phyloP scores from a whole-genome alignment of 2,329 filamentous ascomycete genomes.

The Diplodia seriata region DNA sequence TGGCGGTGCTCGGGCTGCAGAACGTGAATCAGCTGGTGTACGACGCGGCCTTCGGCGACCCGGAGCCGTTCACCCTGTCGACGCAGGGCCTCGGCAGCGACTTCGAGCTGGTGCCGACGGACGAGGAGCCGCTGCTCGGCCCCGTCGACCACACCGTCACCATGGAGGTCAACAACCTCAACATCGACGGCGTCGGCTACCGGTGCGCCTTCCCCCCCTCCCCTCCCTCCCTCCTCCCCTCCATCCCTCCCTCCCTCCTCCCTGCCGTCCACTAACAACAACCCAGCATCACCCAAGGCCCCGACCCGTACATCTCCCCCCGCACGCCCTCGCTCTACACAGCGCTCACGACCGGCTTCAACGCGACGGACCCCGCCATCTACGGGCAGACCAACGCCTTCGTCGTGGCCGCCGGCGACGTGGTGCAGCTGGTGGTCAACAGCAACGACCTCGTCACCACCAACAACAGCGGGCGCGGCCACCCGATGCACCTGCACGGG shows the following conservation, averaged over 20 bases:
- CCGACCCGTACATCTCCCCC: conserved; percentile 68
- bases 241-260: neutral
- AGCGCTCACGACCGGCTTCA: conserved; percentile 62
- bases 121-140: conserved; percentile 48
- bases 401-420: conserved; percentile 42
- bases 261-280: no score
- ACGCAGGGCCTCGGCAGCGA: conserved; percentile 70
- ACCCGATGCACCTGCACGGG: conserved; percentile 59
- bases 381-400: conserved; percentile 62
- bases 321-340: conserved; percentile 75
- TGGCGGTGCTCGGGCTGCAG: conserved; percentile 69
- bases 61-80: conserved; percentile 46
- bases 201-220: conserved; percentile 23
- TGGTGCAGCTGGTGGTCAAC: conserved; percentile 36
- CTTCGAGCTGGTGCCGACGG: conserved; percentile 62
- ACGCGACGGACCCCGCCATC: conserved; percentile 66
- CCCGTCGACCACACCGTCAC: conserved; percentile 56
- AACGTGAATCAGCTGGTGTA: conserved; percentile 49
- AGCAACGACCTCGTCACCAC: conserved; percentile 36
- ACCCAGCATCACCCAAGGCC: conserved; percentile 53
- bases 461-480: conserved; percentile 34
- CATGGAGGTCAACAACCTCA: conserved; percentile 48
- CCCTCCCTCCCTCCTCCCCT: no score
- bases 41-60: conserved; percentile 39
- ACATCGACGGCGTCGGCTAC: conserved; percentile 49